Evolutionary conservation across 371 early-diverging fungal species (phyloP), one percentile per base, ranked within the genome.

Genomic region (Phascolomyces articulosus): DNA sequence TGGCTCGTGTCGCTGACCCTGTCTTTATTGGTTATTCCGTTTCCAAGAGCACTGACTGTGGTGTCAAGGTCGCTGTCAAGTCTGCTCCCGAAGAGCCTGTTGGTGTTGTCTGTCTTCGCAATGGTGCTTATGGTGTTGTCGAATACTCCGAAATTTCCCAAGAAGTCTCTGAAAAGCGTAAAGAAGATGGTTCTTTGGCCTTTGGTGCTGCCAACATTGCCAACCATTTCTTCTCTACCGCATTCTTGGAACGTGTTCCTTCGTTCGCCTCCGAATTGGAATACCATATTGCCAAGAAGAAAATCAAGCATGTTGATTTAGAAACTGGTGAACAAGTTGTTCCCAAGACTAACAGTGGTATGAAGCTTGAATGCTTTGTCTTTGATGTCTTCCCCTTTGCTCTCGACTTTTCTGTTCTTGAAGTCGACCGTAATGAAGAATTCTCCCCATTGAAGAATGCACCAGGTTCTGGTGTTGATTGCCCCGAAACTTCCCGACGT

Each of bases 381-480:
- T 97, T 97, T 84, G 97, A 97, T 73, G 97, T 98, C 20, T 93
- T 98, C 84, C 97, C 97, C 47, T 93, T 86, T 72, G 90, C 93
- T 21, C 75, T 93, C 64, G 64, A 84, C 58, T 84, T 98, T 83
- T 95, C 96, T 31, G 96, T 98, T 31, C 85, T 97, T 34, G 96
- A 96, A 75, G 93, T 92, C 29, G 91, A 90, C 58, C 92, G 98
- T 65, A 83, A 86, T 49, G 96, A 98, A 41, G 97, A 98, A 75
- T 98, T 98, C 76, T 95, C 96, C 38, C 98, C 98, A n/a, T 80
- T 98, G 23, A 98, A 98, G 89, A 98, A 98, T 72, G 97, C 96
- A 9, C 94, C 97, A 24, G 97, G 97, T 21, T 61, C 90, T 40
- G 92, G 89, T 58, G 78, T 73, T 40, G 98, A 98, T 79, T 91